Evolutionary conservation across 208 protist genomes (phyloP).

Genomic region (Wallacemonas sp.): DNA sequence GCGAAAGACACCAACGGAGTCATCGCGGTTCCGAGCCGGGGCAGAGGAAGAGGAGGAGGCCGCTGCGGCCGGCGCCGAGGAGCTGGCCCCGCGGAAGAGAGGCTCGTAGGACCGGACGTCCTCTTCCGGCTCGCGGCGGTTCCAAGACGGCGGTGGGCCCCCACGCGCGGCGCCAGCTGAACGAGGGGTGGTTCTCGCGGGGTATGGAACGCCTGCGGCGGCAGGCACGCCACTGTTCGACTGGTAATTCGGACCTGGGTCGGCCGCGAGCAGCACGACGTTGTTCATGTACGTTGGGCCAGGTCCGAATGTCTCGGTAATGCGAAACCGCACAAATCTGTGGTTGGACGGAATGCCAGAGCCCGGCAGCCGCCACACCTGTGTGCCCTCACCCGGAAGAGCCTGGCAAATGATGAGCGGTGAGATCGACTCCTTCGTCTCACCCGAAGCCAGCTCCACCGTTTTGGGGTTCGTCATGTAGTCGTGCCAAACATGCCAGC

Average conservation of each 20-base stretch:
- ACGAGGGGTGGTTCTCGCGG: not conserved
- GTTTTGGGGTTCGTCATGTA: conserved; percentile 81
- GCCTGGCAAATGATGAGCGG: conserved; percentile 72
- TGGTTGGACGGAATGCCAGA: conserved; percentile 61
- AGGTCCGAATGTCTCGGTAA: conserved; percentile 68
- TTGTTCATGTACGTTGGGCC: conserved; percentile 89
- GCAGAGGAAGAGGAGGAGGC: not conserved
- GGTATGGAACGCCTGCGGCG: conserved; percentile 4
- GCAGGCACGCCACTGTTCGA: conserved; percentile 10
- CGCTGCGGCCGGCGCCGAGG: too few species aligned
- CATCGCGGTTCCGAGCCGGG: not conserved
- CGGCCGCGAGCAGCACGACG: conserved; percentile 67
- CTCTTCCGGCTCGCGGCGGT: not conserved
- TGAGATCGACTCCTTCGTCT: conserved; percentile 33
- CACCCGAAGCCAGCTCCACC: conserved; percentile 74
- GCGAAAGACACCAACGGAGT: conserved; percentile 10
- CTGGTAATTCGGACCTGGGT: conserved; percentile 61
- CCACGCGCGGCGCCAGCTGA: not conserved
- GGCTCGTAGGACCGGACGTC: not conserved
- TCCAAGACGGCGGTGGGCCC: not conserved
- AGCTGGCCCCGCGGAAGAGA: not conserved
- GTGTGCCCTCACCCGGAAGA: conserved; percentile 72
- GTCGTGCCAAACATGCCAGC: conserved; percentile 89
- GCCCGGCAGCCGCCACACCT: conserved; percentile 77
- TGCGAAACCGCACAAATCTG: conserved; percentile 60